Conservation (phyloP, 768 basidiomycete genomes). For the Collybiopsis confluens region DNA sequence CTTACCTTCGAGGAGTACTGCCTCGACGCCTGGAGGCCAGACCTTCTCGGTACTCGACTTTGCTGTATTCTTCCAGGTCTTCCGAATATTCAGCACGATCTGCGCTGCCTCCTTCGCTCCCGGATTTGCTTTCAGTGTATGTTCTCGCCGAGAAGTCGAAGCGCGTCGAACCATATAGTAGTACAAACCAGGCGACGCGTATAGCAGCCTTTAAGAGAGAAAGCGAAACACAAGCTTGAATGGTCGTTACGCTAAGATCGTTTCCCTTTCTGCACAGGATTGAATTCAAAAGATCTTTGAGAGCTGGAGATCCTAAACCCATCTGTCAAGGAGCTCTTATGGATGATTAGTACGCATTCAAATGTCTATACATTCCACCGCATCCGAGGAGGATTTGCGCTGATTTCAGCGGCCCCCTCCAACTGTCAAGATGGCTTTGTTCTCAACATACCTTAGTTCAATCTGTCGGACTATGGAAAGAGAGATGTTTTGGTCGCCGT, state of each 20-base stretch:
- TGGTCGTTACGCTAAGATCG: too few relatives aligned
- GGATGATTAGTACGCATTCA: background rate
- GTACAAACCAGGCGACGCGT: background rate
- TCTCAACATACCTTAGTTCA: background rate
- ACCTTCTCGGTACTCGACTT: conserved; percentile 50
- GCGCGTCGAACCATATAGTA: background rate
- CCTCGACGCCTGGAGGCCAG: conserved; percentile 62
- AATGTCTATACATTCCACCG: background rate
- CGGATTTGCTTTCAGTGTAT: background rate
- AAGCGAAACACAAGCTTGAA: too few relatives aligned
- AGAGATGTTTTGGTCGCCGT: background rate
- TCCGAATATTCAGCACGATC: conserved; percentile 33
- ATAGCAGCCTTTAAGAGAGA: background rate
- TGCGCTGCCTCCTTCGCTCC: background rate
- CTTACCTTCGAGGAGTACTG: conserved; percentile 57
- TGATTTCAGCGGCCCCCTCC: background rate
- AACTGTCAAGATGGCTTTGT: background rate
- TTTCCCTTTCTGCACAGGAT: too few relatives aligned
- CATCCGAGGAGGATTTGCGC: background rate
- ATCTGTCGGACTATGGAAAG: background rate
- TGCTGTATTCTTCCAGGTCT: conserved; percentile 53
- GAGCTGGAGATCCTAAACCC: too few relatives aligned
- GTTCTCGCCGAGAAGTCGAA: background rate
- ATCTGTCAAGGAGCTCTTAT: background rate
- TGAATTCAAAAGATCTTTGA: too few relatives aligned